Evolutionary conservation across 2,329 filamentous ascomycete species (phyloP).

Genomic region (Westerdykella sp.): DNA sequence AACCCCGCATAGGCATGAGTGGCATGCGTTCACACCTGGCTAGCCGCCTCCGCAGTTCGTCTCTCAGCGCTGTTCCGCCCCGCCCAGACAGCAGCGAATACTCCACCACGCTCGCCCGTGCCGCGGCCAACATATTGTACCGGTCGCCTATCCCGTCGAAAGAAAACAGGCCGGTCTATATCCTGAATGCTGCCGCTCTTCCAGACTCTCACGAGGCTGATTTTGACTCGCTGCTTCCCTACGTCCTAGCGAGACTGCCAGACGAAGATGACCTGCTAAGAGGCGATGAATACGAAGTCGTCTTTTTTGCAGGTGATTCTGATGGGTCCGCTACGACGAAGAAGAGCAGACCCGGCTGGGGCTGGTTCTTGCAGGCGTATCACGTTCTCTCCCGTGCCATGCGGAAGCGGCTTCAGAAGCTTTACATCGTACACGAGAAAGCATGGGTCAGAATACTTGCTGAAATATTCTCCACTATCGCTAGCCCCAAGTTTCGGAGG

Average conservation of each 20-base stretch:
- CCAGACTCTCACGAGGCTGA: slow-evolving; percentile 50
- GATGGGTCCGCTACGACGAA: slow-evolving; percentile 42
- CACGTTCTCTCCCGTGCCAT: slow-evolving; percentile 50
- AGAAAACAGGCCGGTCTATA: slow-evolving; percentile 47
- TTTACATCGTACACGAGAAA: slow-evolving; percentile 54
- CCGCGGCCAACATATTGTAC: slow-evolving; percentile 50
- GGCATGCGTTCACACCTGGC: slow-evolving; percentile 36
- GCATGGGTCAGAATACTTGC: slow-evolving; percentile 52
- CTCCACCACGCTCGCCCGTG: slow-evolving; percentile 42
- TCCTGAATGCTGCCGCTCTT: slow-evolving; percentile 53
- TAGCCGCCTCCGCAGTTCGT: slow-evolving; percentile 37
- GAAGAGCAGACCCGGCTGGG: slow-evolving; percentile 47
- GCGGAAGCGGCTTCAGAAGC: slow-evolving; percentile 49
- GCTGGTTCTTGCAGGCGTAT: slow-evolving; percentile 54
- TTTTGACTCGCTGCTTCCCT: slow-evolving; percentile 50
- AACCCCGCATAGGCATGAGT: slow-evolving; percentile 22
- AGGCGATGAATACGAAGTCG: slow-evolving; percentile 50
- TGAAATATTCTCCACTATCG: slow-evolving; percentile 52
- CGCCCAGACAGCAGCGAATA: slow-evolving; percentile 43
- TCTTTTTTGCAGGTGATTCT: slow-evolving; percentile 53
- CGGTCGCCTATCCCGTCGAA: slow-evolving; percentile 47
- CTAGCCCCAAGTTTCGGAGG: slow-evolving; percentile 52
- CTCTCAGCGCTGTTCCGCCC: slow-evolving; percentile 45
- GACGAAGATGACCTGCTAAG: slow-evolving; percentile 50
- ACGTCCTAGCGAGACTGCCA: slow-evolving; percentile 50